phyloP scores from a whole-genome alignment of 768 basidiomycete species.

The Lactifluus pinguis region DNA sequence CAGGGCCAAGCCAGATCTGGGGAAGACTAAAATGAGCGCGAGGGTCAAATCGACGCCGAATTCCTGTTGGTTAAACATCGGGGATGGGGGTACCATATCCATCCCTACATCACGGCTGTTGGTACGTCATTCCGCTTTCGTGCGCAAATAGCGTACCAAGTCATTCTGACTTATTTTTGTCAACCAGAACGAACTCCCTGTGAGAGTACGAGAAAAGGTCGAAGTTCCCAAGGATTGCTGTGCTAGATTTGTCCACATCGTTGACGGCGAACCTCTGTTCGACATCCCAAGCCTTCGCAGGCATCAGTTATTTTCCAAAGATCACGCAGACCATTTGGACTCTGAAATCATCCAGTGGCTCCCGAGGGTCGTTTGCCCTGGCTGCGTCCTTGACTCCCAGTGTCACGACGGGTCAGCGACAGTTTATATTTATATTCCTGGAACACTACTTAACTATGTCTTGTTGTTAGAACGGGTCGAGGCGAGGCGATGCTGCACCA shows the following conservation, averaged over 20 bases:
- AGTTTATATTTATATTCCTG: too few species aligned
- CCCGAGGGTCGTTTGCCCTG: constrained; percentile 6
- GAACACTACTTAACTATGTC: neutral
- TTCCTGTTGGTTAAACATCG: neutral
- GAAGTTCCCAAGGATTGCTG: neutral
- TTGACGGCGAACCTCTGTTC: neutral
- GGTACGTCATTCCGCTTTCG: neutral
- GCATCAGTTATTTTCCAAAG: constrained; percentile 8
- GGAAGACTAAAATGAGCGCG: neutral
- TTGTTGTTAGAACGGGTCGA: neutral
- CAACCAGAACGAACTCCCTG: constrained; percentile 8
- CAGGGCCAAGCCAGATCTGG: neutral
- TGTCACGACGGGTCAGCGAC: constrained; percentile 2
- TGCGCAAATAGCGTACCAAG: neutral
- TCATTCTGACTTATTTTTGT: neutral
- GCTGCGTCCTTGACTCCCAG: neutral
- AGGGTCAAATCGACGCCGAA: neutral
- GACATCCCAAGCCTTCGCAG: neutral
- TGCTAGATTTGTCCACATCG: neutral
- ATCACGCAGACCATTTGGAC: neutral
- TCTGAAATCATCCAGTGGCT: constrained; percentile 10
- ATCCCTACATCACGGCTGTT: neutral
- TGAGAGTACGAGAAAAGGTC: constrained; percentile 2
- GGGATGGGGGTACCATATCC: neutral
- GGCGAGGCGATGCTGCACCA: neutral